A percentile compares a stretch with the other conserved stretches of the same genome.
Evolutionary conservation across 768 basidiomycete genomes (phyloP).

Genomic region (Lentinula guzmanii): DNA sequence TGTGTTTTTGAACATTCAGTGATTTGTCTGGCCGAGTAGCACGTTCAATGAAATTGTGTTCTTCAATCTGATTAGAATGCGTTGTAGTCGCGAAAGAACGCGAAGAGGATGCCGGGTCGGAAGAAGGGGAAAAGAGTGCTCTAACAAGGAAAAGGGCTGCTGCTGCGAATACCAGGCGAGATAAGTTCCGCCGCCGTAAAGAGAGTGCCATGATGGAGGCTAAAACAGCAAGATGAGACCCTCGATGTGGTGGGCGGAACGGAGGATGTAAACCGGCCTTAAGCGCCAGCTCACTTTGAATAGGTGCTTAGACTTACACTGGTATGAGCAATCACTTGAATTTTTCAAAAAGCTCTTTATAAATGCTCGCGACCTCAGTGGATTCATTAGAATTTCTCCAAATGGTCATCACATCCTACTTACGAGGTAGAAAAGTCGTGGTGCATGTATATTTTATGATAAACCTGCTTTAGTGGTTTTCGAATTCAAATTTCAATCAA

Average conservation of each 20-base stretch:
- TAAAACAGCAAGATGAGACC: background rate
- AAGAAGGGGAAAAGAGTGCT: slow-evolving; percentile 21
- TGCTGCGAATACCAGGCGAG: slow-evolving; percentile 33
- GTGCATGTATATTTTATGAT: too few relatives aligned
- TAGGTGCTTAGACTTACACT: background rate
- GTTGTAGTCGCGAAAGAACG: slow-evolving; percentile 17
- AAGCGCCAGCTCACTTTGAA: background rate
- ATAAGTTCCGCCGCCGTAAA: slow-evolving; percentile 44
- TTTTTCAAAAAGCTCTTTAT: too few relatives aligned
- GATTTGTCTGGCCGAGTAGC: slow-evolving; percentile 61
- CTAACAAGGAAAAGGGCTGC: slow-evolving; percentile 29
- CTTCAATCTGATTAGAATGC: slow-evolving; percentile 33
- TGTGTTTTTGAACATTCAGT: slow-evolving; percentile 83
- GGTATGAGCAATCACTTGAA: too few relatives aligned
- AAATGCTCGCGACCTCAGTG: too few relatives aligned
- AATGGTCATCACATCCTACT: too few relatives aligned
- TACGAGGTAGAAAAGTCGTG: too few relatives aligned
- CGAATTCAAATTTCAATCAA: background rate
- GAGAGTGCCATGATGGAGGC: slow-evolving; percentile 28
- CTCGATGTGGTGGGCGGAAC: background rate
- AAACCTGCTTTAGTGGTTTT: too few relatives aligned
- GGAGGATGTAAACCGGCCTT: background rate
- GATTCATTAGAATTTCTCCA: too few relatives aligned
- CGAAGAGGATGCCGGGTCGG: slow-evolving; percentile 15
- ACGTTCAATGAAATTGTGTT: slow-evolving; percentile 50